These are phyloP conservation scores for Colletotrichum aenigma DNA, from an alignment of 2,329 filamentous ascomycete genomes.

Conservation along the genomic window DNA sequence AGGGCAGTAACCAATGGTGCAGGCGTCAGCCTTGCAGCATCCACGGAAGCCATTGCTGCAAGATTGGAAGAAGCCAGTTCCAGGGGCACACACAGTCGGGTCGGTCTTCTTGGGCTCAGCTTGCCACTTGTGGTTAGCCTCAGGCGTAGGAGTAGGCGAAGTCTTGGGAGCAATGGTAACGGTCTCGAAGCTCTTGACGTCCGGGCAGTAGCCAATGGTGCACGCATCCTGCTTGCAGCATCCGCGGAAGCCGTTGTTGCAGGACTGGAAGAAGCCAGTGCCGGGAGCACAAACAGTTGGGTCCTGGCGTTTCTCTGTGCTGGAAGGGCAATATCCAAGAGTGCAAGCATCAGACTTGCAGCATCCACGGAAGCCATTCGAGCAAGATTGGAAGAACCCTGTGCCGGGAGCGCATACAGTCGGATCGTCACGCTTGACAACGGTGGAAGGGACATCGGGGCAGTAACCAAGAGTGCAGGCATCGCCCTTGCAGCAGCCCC, in stretches of 20 bases:
- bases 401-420: constrained; percentile 4
- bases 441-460: background rate
- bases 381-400: constrained; percentile 8
- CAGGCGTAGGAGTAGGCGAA: background rate
- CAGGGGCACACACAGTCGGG: constrained; percentile 6
- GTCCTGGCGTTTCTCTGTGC: background rate
- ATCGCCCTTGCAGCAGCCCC: constrained; percentile 12
- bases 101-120: background rate
- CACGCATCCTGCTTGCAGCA: constrained; percentile 15
- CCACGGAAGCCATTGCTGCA: constrained; percentile 17
- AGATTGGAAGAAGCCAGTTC: constrained; percentile 13
- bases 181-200: constrained; percentile 4
- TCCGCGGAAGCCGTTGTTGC: constrained; percentile 6
- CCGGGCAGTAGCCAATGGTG: constrained; percentile 8
- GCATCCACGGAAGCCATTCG: constrained; percentile 6
- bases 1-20: constrained; percentile 13
- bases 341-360: constrained; percentile 11
- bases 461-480: background rate
- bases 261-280: constrained; percentile 10
- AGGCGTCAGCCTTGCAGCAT: constrained; percentile 13
- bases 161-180: background rate
- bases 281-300: background rate
- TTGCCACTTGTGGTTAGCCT: background rate
- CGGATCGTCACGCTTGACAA: background rate
- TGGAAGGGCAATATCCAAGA: background rate